These are phyloP conservation scores for Striga hermonthica DNA, from an alignment of 305 asterid genomes.

Conservation along the genomic window DNA sequence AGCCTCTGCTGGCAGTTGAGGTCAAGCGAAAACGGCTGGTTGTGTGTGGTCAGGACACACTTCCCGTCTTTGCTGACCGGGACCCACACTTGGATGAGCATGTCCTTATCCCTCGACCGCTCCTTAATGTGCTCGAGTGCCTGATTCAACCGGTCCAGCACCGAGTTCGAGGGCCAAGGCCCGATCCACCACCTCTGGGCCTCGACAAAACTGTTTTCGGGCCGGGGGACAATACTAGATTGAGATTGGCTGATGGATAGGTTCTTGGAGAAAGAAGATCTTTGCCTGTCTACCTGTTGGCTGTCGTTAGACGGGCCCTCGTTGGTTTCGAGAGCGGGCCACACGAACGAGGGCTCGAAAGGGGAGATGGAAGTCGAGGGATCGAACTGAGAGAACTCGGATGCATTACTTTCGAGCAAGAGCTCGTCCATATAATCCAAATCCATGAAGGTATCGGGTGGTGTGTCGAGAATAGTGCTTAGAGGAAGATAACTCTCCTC, in stretches of 20 bases:
- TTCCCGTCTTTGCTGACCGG: conserved; percentile 64
- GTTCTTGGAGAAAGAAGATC: not conserved
- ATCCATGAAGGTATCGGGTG: conserved; percentile 64
- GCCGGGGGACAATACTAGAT: too few species aligned
- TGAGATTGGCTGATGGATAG: too few species aligned
- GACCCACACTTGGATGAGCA: conserved; percentile 86
- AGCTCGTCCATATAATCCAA: conserved; percentile 82
- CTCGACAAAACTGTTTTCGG: conserved; percentile 35
- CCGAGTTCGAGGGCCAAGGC: conserved; percentile 51
- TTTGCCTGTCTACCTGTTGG: not conserved
- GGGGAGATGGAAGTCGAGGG: conserved; percentile 47
- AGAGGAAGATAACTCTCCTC: conserved; percentile 55
- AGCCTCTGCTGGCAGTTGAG: conserved; percentile 37
- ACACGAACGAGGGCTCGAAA: conserved; percentile 52
- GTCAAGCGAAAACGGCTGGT: conserved; percentile 82
- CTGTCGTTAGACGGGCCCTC: not conserved
- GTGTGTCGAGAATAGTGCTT: conserved; percentile 35
- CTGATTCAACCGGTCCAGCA: conserved; percentile 58
- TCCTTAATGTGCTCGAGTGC: conserved; percentile 60
- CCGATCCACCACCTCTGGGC: conserved; percentile 70
- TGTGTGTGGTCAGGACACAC: conserved; percentile 61
- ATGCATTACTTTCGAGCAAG: conserved; percentile 50
- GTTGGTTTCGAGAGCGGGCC: conserved; percentile 48
- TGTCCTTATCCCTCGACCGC: conserved; percentile 48
- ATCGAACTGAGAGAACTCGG: conserved; percentile 53